Evolutionary conservation across 2,329 filamentous ascomycete species (phyloP).

Genomic region (Pseudomassariella vexata): DNA sequence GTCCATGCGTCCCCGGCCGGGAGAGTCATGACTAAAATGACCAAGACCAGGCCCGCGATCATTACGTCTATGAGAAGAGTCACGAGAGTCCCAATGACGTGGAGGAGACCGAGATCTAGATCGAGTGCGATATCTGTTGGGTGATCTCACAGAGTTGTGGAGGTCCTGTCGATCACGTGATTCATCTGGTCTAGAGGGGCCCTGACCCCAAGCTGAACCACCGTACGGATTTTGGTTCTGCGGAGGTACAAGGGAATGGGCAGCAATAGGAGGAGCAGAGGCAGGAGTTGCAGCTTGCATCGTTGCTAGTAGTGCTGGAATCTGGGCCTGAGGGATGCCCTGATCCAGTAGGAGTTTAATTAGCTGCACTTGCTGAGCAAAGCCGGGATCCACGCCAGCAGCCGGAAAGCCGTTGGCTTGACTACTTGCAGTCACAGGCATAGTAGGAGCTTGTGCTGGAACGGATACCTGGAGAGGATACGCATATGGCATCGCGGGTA

Average conservation of each 20-base stretch:
- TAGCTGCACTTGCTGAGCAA: slow-evolving; percentile 67
- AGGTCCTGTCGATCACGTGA: slow-evolving; percentile 51
- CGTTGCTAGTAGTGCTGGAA: slow-evolving; percentile 52
- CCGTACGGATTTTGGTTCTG: slow-evolving; percentile 36
- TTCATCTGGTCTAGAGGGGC: slow-evolving; percentile 31
- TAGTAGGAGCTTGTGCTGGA: slow-evolving; percentile 23
- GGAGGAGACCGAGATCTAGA: slow-evolving; percentile 78
- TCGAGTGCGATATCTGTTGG: slow-evolving; percentile 52
- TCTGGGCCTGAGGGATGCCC: slow-evolving; percentile 73
- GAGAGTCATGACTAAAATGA: slow-evolving; percentile 66
- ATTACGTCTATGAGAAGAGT: slow-evolving; percentile 57
- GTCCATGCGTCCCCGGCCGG: slow-evolving; percentile 53
- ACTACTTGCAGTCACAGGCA: slow-evolving; percentile 29
- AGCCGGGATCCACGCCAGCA: slow-evolving; percentile 42
- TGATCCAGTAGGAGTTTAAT: slow-evolving; percentile 71
- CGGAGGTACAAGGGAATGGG: slow-evolving; percentile 35
- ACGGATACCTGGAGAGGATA: slow-evolving; percentile 37
- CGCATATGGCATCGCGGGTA: slow-evolving; percentile 37
- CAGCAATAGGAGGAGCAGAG: slow-evolving; percentile 21
- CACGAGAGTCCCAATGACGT: slow-evolving; percentile 63
- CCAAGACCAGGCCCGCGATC: slow-evolving; percentile 62
- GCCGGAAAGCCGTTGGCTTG: slow-evolving; percentile 29
- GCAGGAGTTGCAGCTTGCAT: slow-evolving; percentile 34
- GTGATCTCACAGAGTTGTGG: slow-evolving; percentile 60
- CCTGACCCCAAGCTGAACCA: slow-evolving; percentile 29